Base-by-base conservation (phyloP, 2,329 filamentous ascomycete genomes). In the Furcasterigmium sp. region DNA sequence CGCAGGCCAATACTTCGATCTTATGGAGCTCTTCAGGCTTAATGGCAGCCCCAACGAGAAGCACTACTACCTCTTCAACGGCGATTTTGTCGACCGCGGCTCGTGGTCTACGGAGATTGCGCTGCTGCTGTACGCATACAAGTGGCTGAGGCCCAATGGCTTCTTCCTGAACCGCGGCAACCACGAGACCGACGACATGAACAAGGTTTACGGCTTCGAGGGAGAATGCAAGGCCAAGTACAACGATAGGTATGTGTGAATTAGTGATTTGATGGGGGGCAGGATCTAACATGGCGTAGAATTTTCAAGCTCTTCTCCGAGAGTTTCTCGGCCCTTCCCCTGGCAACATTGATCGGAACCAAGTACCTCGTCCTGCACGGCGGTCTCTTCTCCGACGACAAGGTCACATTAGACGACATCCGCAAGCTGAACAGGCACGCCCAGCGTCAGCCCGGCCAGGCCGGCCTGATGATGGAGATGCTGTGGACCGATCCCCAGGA, bases 381-480 rank as follows among this genome's bases (percentile, higher is more conserved):
- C 45, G 93, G 93, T 53, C 76, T 97, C 37, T 96, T 97, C 76
- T 97, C 91, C 2, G 87, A 97, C 59, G 93, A 98, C 67, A 93
- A 87, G 53, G 77, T 91, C 50, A 91, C 87, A 1, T 71, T 98
- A 41, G 88, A 97, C 53, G 91, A 98, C 60, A 94, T 98, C 53
- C 82, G 93, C 53, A 94, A 95, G 68, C 73, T 97, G 45, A 84
- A 97, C 67, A 78, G 91, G 52, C 91, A 96, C 68, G 82, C 80
- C 62, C 93, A 97, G 67, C 79, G 88, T 48, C 91, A 97, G 58
- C 91, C 93, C 3, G 93, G 93, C 25, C 93, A 98, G 64, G 72
- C 86, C 39, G 93, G 93, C 13, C 70, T 98, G 56, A 98, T 98
- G 93, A 98, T 98, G 93, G 93, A 98, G 68, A 98, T 98, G 93